Conservation (phyloP, 2,329 filamentous ascomycete genomes). For the Dactylellina sp. region DNA sequence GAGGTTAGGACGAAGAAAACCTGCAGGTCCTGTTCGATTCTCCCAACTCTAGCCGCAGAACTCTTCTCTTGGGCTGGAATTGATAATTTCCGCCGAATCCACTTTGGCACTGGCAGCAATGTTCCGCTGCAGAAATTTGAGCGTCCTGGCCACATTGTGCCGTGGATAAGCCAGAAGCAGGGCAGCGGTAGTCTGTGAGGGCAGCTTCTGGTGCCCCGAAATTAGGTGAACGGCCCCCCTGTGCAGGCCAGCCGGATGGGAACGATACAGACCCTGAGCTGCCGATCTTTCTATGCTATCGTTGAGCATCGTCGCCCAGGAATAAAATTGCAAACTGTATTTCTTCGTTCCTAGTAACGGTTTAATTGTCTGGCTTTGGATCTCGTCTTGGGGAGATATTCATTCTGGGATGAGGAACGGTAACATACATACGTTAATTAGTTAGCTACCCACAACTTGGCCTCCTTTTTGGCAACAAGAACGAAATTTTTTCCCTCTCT, state of each 20-base stretch:
- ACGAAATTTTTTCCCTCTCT: not conserved
- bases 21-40: not conserved
- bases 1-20: conserved; percentile 1
- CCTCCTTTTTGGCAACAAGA: conserved; percentile 20
- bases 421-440: not conserved
- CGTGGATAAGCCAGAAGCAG: conserved; percentile 18
- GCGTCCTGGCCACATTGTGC: conserved; percentile 29
- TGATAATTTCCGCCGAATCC: conserved; percentile 48
- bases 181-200: conserved; percentile 14
- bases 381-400: too few relatives aligned
- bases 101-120: conserved; percentile 2
- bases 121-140: conserved; percentile 15
- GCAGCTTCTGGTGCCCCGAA: conserved; percentile 41
- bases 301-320: not conserved
- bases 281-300: conserved; percentile 19
- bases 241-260: conserved; percentile 11
- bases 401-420: too few relatives aligned
- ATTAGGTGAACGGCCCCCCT: conserved; percentile 37
- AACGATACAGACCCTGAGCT: conserved; percentile 50
- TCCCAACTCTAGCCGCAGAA: conserved; percentile 14
- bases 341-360: not conserved
- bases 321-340: conserved; percentile 8
- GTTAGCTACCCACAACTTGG: conserved; percentile 5
- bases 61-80: conserved; percentile 9
- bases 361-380: too few relatives aligned